A percentile compares a stretch with the other conserved stretches of the same genome.
Conservation (phyloP, 1,139 yeast genomes). For the Sugiyamaella xylanicola region DNA sequence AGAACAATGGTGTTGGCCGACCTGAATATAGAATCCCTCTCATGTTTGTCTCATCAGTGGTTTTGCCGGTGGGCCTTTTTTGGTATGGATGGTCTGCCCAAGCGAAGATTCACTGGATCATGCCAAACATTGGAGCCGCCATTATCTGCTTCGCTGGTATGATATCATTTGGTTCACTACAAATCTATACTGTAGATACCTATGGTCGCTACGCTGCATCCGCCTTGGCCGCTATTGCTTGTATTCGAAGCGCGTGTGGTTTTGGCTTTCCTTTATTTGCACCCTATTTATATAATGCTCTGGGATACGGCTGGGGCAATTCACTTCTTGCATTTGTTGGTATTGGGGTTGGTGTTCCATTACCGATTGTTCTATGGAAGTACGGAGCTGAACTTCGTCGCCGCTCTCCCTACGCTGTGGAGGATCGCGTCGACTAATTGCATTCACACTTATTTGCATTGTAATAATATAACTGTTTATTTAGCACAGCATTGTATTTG, state of each 20-base stretch:
- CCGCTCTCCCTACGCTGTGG: slow-evolving; percentile 26
- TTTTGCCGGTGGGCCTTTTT: slow-evolving; percentile 57
- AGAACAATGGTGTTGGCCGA: slow-evolving; percentile 47
- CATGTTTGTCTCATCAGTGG: slow-evolving; percentile 50
- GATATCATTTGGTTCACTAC: slow-evolving; percentile 58
- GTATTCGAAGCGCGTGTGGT: slow-evolving; percentile 60
- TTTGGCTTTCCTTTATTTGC: slow-evolving; percentile 50
- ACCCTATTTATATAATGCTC: slow-evolving; percentile 36
- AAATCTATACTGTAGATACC: slow-evolving; percentile 62
- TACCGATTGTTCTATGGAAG: slow-evolving; percentile 53
- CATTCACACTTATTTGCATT: background rate
- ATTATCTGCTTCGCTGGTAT: slow-evolving; percentile 58
- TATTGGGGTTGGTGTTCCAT: slow-evolving; percentile 54
- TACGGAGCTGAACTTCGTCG: slow-evolving; percentile 53
- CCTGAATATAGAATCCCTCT: slow-evolving; percentile 54
- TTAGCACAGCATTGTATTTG: background rate
- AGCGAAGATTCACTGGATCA: slow-evolving; percentile 51
- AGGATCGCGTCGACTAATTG: slow-evolving; percentile 13
- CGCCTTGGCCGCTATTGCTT: slow-evolving; percentile 58
- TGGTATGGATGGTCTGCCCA: slow-evolving; percentile 69
- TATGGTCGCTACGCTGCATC: slow-evolving; percentile 64
- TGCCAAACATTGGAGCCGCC: slow-evolving; percentile 57
- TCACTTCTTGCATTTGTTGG: slow-evolving; percentile 55
- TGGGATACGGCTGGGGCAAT: slow-evolving; percentile 67
- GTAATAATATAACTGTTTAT: background rate